A percentile compares a stretch with the other conserved stretches of the same genome.
Evolutionary conservation across 495 filamentous ascomycete species (phyloP).

Genomic region (Penicillium antarcticum): DNA sequence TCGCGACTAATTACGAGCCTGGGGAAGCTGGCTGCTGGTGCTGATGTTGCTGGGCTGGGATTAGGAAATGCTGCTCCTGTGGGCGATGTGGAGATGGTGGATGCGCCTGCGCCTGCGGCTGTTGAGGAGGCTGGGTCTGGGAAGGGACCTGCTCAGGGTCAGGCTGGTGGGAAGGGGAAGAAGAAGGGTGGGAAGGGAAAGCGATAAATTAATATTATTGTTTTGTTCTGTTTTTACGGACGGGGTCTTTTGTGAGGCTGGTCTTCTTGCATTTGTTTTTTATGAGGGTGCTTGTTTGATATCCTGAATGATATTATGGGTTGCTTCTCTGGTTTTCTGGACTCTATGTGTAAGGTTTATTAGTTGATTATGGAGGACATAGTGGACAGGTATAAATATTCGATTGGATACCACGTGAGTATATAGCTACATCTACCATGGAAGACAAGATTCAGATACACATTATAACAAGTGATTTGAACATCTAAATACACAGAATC

Average conservation of each 20-base stretch:
- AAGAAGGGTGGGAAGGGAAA: slow-evolving; percentile 27
- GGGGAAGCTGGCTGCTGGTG: slow-evolving; percentile 58
- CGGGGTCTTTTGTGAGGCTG: not conserved
- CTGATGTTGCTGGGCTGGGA: slow-evolving; percentile 60
- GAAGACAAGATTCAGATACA: not conserved
- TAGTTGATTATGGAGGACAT: no score
- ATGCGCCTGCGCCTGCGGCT: slow-evolving; percentile 21
- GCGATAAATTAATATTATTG: slow-evolving; percentile 6
- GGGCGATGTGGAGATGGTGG: slow-evolving; percentile 37
- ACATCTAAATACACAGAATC: slow-evolving; percentile 29
- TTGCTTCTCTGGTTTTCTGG: not conserved
- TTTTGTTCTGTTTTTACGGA: not conserved
- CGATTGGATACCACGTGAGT: not conserved
- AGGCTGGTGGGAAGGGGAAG: slow-evolving; percentile 14
- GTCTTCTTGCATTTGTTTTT: not conserved
- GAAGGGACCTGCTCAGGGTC: not conserved
- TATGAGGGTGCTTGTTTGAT: not conserved
- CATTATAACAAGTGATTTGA: slow-evolving; percentile 15
- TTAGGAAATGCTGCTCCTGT: slow-evolving; percentile 28
- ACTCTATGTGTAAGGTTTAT: no score
- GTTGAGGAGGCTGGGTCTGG: slow-evolving; percentile 6
- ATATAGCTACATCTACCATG: not conserved
- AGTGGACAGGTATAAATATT: no score
- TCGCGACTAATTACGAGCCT: slow-evolving; percentile 71
- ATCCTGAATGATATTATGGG: not conserved